A percentile compares a stretch with the other conserved stretches of the same genome.
These are phyloP conservation scores for Phaseolus lunatus DNA, from an alignment of 306 rosid genomes.

Conservation along the genomic window DNA sequence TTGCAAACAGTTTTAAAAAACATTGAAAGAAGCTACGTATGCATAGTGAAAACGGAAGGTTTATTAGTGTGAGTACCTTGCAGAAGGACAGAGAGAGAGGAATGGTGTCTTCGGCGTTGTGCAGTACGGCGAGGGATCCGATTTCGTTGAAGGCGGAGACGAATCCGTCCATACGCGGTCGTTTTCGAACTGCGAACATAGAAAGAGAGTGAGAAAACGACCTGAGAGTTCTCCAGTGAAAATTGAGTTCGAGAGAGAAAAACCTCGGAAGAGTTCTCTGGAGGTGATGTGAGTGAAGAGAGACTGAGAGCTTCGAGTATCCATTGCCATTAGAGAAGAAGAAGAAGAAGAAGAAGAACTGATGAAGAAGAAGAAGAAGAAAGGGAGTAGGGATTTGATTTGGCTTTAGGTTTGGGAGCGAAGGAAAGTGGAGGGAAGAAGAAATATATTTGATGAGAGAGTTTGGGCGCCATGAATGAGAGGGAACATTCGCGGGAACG, in stretches of 20 bases:
- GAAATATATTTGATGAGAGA: background rate
- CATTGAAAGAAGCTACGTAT: background rate
- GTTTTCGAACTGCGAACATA: constrained; percentile 66
- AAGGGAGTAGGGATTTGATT: background rate
- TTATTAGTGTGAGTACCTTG: constrained; percentile 54
- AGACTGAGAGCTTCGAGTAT: constrained; percentile 45
- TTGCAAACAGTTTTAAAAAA: background rate
- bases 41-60: background rate
- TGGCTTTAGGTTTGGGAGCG: background rate
- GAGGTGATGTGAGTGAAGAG: constrained; percentile 57
- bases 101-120: constrained; percentile 58
- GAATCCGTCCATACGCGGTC: constrained; percentile 53
- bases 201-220: background rate
- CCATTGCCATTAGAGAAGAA: constrained; percentile 55
- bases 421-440: background rate
- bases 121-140: constrained; percentile 62
- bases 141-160: constrained; percentile 48
- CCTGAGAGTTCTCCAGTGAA: background rate
- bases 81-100: constrained; percentile 81
- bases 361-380: background rate
- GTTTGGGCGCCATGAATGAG: background rate
- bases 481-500: background rate
- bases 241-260: background rate
- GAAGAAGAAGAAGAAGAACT: background rate
- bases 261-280: constrained; percentile 82